A percentile compares a stretch with the other conserved stretches of the same genome.
These are phyloP conservation scores for Dryadomyces quercus-mongolicae DNA, from an alignment of 2,329 filamentous ascomycete genomes.

Conservation along the genomic window DNA sequence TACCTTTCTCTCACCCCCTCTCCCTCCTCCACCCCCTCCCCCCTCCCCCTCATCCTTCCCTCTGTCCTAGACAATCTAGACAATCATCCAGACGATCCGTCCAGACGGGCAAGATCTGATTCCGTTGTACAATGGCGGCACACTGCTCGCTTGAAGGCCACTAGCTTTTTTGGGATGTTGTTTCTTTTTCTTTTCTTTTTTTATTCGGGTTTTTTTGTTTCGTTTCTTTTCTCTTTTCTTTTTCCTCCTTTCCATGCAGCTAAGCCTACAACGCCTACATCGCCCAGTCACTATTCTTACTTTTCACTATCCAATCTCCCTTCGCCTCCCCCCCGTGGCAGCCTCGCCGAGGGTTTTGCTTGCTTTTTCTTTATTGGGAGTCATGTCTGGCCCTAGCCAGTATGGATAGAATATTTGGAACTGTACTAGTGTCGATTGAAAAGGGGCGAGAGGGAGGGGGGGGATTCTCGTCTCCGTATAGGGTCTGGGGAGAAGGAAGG, in stretches of 20 bases:
- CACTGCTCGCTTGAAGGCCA: constrained; percentile 8
- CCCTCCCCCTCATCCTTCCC: background rate
- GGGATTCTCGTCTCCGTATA: background rate
- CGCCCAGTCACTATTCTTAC: background rate
- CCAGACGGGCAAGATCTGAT: background rate
- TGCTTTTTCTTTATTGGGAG: background rate
- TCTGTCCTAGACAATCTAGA: background rate
- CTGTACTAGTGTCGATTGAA: background rate
- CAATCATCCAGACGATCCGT: constrained; percentile 1
- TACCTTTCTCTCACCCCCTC: no score
- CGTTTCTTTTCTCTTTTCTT: background rate
- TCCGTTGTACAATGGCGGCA: constrained; percentile 6
- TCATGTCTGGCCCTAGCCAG: background rate
- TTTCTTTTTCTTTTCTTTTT: constrained; percentile 1
- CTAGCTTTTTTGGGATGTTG: background rate
- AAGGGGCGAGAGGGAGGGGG: background rate
- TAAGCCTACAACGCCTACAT: no score
- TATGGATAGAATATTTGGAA: background rate
- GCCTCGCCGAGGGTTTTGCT: background rate
- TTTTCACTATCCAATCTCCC: background rate
- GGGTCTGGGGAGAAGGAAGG: background rate
- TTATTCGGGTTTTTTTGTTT: background rate
- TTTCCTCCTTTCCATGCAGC: background rate
- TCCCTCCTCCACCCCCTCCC: no score
- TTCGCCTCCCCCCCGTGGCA: background rate